phyloP scores from a whole-genome alignment of 306 rosid species.

The Vicia faba region DNA sequence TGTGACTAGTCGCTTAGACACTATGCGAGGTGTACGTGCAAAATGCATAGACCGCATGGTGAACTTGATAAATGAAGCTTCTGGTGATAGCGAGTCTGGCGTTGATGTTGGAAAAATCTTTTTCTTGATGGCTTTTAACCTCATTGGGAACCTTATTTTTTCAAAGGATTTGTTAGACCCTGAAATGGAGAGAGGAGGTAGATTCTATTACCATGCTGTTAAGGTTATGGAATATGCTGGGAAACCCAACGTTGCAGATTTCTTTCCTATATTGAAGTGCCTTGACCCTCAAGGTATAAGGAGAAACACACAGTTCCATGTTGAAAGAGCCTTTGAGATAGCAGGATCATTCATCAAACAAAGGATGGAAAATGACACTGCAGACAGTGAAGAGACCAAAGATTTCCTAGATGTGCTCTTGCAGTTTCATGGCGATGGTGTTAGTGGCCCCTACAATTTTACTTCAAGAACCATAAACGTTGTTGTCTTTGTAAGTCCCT shows the following conservation, averaged over 20 bases:
- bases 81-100: constrained; percentile 3
- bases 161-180: constrained; percentile 74
- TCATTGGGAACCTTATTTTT: constrained; percentile 80
- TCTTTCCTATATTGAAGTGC: constrained; percentile 56
- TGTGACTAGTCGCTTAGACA: constrained; percentile 56
- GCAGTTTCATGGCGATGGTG: constrained; percentile 62
- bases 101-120: constrained; percentile 65
- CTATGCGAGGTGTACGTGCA: constrained; percentile 46
- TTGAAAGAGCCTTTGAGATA: constrained; percentile 67
- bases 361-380: constrained; percentile 41
- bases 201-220: constrained; percentile 61
- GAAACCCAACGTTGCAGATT: constrained; percentile 81
- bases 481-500: constrained; percentile 45
- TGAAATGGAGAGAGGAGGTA: constrained; percentile 61
- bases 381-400: constrained; percentile 29
- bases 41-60: constrained; percentile 67
- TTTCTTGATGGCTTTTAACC: constrained; percentile 78
- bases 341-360: constrained; percentile 68
- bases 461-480: constrained; percentile 51
- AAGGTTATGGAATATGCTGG: constrained; percentile 84
- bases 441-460: constrained; percentile 25
- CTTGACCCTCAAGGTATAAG: constrained; percentile 80
- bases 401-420: constrained; percentile 76
- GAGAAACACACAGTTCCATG: constrained; percentile 69
- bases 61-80: constrained; percentile 39